These are phyloP conservation scores for Russula sp. DNA, from an alignment of 768 basidiomycete genomes.

Conservation along the genomic window DNA sequence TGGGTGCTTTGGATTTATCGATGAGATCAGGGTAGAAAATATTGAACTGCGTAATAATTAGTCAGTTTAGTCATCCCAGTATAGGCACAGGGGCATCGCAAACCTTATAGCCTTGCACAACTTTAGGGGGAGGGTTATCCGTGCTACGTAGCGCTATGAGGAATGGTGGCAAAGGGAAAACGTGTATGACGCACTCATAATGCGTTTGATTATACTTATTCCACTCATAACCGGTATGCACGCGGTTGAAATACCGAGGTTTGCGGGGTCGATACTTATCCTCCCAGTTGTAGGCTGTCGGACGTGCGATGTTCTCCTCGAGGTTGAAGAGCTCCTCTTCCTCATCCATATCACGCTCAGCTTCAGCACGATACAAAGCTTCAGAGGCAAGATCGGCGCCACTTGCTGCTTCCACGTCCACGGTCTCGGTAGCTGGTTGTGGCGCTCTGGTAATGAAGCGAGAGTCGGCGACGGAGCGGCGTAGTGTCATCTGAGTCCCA, in stretches of 20 bases:
- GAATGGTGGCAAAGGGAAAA: constrained; percentile 12
- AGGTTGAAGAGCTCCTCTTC: constrained; percentile 95
- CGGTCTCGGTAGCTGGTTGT: constrained; percentile 52
- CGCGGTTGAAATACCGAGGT: constrained; percentile 97
- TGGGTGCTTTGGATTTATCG: constrained; percentile 95
- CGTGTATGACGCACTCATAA: constrained; percentile 71
- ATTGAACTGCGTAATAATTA: constrained; percentile 55
- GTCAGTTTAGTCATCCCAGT: constrained; percentile 21
- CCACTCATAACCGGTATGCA: constrained; percentile 99
- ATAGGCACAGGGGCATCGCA: constrained; percentile 8
- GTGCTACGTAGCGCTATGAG: constrained; percentile 47
- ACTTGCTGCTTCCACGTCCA: constrained; percentile 51
- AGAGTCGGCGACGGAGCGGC: constrained; percentile 75
- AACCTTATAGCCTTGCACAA: constrained; percentile 97
- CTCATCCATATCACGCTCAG: constrained; percentile 88
- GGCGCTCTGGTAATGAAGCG: constrained; percentile 79
- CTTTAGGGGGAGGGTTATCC: constrained; percentile 98
- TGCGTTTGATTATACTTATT: constrained; percentile 99
- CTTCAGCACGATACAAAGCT: constrained; percentile 84
- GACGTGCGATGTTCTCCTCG: constrained; percentile 80
- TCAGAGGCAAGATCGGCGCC: constrained; percentile 80
- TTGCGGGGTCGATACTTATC: constrained; percentile 97
- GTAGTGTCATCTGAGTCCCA: constrained; percentile 63
- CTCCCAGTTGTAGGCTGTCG: constrained; percentile 93
- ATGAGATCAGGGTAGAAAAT: constrained; percentile 99